Evolutionary conservation across 257 asterid species (phyloP), one percentile per base, ranked within the genome.

Genomic region (Leonotis leonurus): DNA sequence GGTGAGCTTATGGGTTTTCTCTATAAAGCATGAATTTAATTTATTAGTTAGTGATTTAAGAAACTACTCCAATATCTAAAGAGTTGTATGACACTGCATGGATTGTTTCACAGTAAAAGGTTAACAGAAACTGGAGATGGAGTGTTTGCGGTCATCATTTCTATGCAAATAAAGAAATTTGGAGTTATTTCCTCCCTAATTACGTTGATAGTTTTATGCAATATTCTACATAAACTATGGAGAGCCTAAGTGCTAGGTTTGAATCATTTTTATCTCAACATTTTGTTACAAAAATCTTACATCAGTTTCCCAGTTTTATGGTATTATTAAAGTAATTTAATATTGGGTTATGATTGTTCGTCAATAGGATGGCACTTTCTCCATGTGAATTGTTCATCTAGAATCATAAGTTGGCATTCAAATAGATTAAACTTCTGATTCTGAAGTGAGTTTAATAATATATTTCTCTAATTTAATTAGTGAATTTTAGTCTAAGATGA

Each of bases 1-100:
- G 99, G 99, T 92, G 69, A 72, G 80, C 41, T 48, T 30, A 6
- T 33, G 1, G n/a, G n/a, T n/a, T n/a, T n/a, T n/a, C n/a, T n/a
- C n/a, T 22, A 6, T 60, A 26, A 14, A 24, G 53, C 21, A 5
- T 62, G 32, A 40, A 46, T 18, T 11, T 49, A 9, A 58, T 20
- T 46, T 55, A 27, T n/a, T 46, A 22, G 52, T 16, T 37, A 22
- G 9, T 26, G n/a, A 13, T n/a, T 35, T 37, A 35, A 21, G 46
- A 43, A 39, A 44, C 59, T 41, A 18, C 11, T n/a, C n/a, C n/a
- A n/a, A n/a, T 36, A 29, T 43, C 9, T 64, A 17, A 45, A 60
- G 32, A 41, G 3, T 9, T 44, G 33, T 52, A 21, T 5, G 22
- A 35, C 33, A 7, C 16, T 6, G 33, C 57, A 22, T 12, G 20